These are phyloP conservation scores for Coemansia sp. DNA, from an alignment of 192 early-diverging fungal species.

Conservation along the genomic window DNA sequence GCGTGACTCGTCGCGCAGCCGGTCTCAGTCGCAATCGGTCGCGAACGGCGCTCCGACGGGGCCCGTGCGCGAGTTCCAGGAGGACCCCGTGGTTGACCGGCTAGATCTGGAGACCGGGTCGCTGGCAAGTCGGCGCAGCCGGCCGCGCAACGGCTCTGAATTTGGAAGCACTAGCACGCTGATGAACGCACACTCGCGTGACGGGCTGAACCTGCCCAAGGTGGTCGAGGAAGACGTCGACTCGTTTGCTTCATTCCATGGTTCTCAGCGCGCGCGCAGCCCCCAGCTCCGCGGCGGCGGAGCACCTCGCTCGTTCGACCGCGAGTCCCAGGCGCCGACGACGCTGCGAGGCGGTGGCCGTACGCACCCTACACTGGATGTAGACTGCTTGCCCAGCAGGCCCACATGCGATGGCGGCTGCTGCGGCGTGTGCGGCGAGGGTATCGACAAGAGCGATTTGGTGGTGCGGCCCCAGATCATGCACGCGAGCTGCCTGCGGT, in stretches of 20 bases:
- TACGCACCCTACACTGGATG: conserved; percentile 10
- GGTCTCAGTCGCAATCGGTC: conserved; percentile 39
- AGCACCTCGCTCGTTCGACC: not conserved
- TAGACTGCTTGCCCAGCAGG: not conserved
- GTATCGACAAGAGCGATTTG: conserved; percentile 29
- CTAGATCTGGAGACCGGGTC: conserved; percentile 39
- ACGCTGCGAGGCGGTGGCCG: conserved; percentile 35
- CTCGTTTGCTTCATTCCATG: conserved; percentile 40
- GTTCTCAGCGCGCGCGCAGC: conserved; percentile 15
- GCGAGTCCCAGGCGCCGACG: conserved; percentile 4
- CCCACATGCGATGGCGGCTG: conserved; percentile 26
- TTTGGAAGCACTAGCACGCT: conserved; percentile 48
- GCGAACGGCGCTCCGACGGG: conserved; percentile 5
- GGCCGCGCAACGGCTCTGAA: conserved; percentile 20
- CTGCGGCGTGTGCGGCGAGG: conserved; percentile 45
- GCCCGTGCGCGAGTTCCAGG: conserved; percentile 14
- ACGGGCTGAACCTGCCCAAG: conserved; percentile 33
- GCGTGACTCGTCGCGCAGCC: conserved; percentile 7
- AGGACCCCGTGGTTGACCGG: conserved; percentile 34
- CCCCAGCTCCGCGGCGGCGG: conserved; percentile 36
- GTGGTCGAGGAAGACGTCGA: conserved; percentile 49
- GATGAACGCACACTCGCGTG: conserved; percentile 26
- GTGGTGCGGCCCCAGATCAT: conserved; percentile 45
- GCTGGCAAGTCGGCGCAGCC: conserved; percentile 34
- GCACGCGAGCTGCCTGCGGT: conserved; percentile 47